Evolutionary conservation across 305 asterid genomes (phyloP).

Genomic region (Stenogyne calaminthoides): DNA sequence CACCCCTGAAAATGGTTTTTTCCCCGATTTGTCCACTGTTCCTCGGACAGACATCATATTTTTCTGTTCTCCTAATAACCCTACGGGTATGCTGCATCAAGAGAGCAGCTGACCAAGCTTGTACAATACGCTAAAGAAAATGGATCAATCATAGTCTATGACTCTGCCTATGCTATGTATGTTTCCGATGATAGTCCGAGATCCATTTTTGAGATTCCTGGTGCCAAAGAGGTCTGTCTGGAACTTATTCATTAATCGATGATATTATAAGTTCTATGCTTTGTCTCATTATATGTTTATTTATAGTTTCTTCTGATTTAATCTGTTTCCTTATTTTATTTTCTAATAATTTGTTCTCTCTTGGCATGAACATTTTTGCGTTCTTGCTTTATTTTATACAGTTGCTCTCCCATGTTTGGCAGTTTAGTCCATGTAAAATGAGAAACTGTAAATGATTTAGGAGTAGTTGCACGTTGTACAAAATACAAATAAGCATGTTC

Average conservation of each 20-base stretch:
- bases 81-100: constrained; percentile 92
- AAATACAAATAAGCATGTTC: not conserved
- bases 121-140: constrained; percentile 88
- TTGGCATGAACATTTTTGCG: not conserved
- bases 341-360: not conserved
- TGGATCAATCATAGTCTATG: constrained; percentile 89
- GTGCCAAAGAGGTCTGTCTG: constrained; percentile 85
- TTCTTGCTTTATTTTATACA: not conserved
- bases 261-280: not conserved
- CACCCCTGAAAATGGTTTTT: constrained; percentile 86
- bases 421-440: not conserved
- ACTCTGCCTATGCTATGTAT: constrained; percentile 98
- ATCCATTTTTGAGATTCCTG: constrained; percentile 96
- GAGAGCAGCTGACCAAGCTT: constrained; percentile 86
- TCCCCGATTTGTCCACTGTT: constrained; percentile 73
- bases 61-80: constrained; percentile 93
- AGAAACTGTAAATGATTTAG: not conserved
- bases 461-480: not conserved
- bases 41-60: constrained; percentile 73
- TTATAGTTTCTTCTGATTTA: not conserved
- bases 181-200: constrained; percentile 87
- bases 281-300: not conserved
- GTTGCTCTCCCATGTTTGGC: not conserved
- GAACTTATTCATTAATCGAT: not conserved
- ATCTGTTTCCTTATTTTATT: not conserved